Percentiles rank a stretch among this genome's conserved stretches.
Evolutionary conservation across 208 protist genomes (phyloP).

Genomic region (Herpetomonas samuelpessoai): DNA sequence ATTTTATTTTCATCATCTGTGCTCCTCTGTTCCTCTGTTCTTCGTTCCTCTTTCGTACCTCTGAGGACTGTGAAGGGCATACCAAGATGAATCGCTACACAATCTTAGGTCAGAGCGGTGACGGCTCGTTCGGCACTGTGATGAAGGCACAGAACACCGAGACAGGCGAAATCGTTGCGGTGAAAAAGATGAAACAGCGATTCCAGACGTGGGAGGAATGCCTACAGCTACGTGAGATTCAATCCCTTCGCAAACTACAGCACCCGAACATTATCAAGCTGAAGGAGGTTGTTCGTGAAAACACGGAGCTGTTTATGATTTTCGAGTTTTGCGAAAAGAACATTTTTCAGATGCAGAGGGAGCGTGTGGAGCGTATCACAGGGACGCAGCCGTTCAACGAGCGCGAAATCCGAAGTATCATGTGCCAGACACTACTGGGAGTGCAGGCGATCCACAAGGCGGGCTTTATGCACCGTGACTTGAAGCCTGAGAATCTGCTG

Average conservation of each 20-base stretch:
- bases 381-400: conserved; percentile 92
- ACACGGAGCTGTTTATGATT: conserved; percentile 97
- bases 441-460: conserved; percentile 90
- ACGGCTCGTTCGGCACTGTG: conserved; percentile 97
- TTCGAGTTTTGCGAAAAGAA: conserved; percentile 98
- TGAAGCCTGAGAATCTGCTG: conserved; percentile 94
- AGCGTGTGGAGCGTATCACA: conserved; percentile 77
- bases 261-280: conserved; percentile 98
- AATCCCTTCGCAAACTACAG: conserved; percentile 94
- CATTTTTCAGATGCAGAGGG: conserved; percentile 95
- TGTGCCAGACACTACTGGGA: conserved; percentile 88
- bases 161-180: conserved; percentile 95
- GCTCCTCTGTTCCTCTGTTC: neutral
- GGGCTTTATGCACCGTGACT: conserved; percentile 94
- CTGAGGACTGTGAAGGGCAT: conserved; percentile 7
- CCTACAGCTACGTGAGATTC: conserved; percentile 95
- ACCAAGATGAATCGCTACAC: conserved; percentile 93
- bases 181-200: conserved; percentile 99
- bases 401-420: conserved; percentile 92
- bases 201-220: conserved; percentile 98
- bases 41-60: conserved; percentile 6
- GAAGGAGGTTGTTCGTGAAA: conserved; percentile 98
- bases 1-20: neutral
- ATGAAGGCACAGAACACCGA: conserved; percentile 90
- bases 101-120: conserved; percentile 93